Conservation (phyloP, 2,329 filamentous ascomycete species). For the Aspergillus ruber region DNA sequence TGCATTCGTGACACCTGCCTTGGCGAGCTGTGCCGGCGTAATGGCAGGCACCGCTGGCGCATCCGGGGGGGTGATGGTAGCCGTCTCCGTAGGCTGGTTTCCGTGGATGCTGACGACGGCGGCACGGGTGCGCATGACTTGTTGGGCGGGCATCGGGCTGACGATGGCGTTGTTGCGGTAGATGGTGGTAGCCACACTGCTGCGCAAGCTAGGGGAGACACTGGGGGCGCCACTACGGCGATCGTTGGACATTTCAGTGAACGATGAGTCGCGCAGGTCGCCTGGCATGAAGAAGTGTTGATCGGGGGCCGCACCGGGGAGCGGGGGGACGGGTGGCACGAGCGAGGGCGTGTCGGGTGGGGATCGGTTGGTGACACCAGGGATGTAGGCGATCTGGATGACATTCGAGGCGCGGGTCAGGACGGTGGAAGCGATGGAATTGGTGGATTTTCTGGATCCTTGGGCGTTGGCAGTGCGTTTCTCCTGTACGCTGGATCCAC, state of each 20-base stretch:
- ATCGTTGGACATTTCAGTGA: constrained; percentile 64
- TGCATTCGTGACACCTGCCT: constrained; percentile 28
- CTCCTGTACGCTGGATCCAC: constrained; percentile 36
- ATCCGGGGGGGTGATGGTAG: constrained; percentile 31
- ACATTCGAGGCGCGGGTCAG: constrained; percentile 95
- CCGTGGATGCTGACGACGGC: constrained; percentile 87
- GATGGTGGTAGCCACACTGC: constrained; percentile 82
- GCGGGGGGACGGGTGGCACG: constrained; percentile 88
- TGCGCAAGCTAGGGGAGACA: constrained; percentile 42
- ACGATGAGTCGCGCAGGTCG: constrained; percentile 84
- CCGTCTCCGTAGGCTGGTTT: constrained; percentile 43
- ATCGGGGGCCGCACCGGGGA: constrained; percentile 65
- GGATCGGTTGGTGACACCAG: constrained; percentile 89
- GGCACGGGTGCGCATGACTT: constrained; percentile 79
- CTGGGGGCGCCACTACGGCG: constrained; percentile 47
- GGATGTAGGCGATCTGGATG: constrained; percentile 98
- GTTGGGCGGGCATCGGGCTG: constrained; percentile 70
- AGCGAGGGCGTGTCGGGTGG: constrained; percentile 74
- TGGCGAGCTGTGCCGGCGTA: constrained; percentile 44
- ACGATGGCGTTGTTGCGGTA: constrained; percentile 88
- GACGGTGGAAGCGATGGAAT: constrained; percentile 92
- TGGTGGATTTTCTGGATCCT: constrained; percentile 68
- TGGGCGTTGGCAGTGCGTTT: constrained; percentile 47
- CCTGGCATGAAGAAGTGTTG: constrained; percentile 91
- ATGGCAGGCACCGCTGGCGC: constrained; percentile 69